phyloP scores from a whole-genome alignment of 1,284 basidiomycete species.

The Malassezia arunalokei region DNA sequence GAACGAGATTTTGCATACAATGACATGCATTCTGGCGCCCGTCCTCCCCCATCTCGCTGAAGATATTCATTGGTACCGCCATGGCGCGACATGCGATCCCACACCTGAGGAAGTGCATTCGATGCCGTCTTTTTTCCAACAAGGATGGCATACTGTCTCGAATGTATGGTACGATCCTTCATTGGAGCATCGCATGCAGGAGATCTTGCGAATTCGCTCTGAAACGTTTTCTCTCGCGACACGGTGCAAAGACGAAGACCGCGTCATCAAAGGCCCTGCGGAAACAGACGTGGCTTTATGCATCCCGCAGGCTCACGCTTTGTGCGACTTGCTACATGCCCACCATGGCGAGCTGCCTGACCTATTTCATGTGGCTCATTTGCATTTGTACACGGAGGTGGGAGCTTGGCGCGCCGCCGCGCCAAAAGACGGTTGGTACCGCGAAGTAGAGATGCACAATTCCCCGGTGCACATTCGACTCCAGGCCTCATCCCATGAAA shows the following conservation, averaged over 20 bases:
- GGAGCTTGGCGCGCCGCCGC: background rate
- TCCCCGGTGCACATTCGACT: slow-evolving; percentile 15
- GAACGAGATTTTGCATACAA: slow-evolving; percentile 59
- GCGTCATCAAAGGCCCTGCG: background rate
- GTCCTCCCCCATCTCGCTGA: slow-evolving; percentile 83
- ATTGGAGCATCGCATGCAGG: background rate
- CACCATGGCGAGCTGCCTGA: slow-evolving; percentile 17
- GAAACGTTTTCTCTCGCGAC: slow-evolving; percentile 9
- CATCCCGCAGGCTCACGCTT: background rate
- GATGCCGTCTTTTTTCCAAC: slow-evolving; percentile 27
- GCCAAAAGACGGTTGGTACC: background rate
- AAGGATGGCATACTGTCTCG: slow-evolving; percentile 23
- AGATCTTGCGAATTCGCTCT: slow-evolving; percentile 3
- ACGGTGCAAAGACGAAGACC: background rate
- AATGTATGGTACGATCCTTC: slow-evolving; percentile 7
- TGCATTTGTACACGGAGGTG: slow-evolving; percentile 12
- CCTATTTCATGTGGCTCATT: slow-evolving; percentile 29
- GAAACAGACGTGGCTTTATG: slow-evolving; percentile 9
- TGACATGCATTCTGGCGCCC: slow-evolving; percentile 67
- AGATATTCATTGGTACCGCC: slow-evolving; percentile 59
- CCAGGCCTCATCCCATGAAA: slow-evolving; percentile 19
- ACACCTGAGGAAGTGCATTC: slow-evolving; percentile 1
- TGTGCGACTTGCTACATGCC: background rate
- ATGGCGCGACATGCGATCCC: slow-evolving; percentile 26
- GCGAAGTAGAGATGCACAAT: background rate